These are phyloP conservation scores for Calonectria fujianensis DNA, from an alignment of 2,329 filamentous ascomycete genomes.

Conservation along the genomic window DNA sequence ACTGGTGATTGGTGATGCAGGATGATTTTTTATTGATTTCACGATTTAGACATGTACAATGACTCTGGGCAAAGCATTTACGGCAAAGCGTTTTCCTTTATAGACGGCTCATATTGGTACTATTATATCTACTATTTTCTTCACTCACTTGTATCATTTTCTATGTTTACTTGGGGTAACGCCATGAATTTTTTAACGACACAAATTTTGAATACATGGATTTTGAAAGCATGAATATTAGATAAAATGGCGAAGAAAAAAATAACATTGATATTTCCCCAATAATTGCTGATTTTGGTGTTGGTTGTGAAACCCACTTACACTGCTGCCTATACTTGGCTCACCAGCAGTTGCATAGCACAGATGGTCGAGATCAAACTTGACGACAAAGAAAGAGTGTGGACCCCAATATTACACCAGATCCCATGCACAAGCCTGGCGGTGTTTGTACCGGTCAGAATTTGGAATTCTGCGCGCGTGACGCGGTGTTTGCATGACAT, in stretches of 20 bases:
- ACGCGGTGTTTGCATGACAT: slow-evolving; percentile 3
- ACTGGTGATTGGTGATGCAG: slow-evolving; percentile 30
- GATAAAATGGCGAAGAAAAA: background rate
- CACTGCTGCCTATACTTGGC: background rate
- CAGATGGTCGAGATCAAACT: background rate
- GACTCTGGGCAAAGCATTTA: background rate
- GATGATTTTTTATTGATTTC: background rate
- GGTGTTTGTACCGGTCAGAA: background rate
- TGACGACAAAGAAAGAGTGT: background rate
- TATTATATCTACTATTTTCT: background rate
- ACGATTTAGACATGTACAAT: background rate
- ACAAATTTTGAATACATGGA: background rate
- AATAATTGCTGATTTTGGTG: background rate
- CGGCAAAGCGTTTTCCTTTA: background rate
- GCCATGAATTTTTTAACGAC: background rate
- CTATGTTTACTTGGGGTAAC: background rate
- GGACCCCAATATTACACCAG: background rate
- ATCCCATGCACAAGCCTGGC: background rate
- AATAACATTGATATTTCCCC: background rate
- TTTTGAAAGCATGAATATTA: background rate
- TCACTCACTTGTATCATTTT: background rate
- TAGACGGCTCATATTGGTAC: slow-evolving; percentile 17
- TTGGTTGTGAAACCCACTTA: slow-evolving; percentile 1
- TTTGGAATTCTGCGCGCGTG: slow-evolving; percentile 1
- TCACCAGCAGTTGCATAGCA: background rate